Percentiles rank a stretch among this genome's conserved stretches.
phyloP scores from a whole-genome alignment of 1,284 basidiomycete genomes.

The Microbotryum saponariae region DNA sequence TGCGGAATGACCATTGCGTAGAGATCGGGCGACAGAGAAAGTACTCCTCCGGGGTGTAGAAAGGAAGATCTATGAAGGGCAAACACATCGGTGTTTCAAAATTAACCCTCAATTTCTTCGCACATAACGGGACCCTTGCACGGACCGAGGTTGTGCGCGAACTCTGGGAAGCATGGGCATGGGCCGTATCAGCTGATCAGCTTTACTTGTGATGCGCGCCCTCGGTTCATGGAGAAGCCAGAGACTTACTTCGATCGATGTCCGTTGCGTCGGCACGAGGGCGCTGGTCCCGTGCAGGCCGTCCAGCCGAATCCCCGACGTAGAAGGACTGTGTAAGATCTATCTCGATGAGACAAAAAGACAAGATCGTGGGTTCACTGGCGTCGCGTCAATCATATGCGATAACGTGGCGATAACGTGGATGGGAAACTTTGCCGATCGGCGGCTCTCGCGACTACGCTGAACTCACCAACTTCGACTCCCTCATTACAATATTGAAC shows the following conservation, averaged over 20 bases:
- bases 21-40: slow-evolving; percentile 52
- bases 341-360: slow-evolving; percentile 37
- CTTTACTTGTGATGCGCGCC: slow-evolving; percentile 3
- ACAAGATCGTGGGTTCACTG: too few species aligned
- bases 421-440: neutral
- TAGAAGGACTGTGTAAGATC: slow-evolving; percentile 64
- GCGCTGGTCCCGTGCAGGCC: slow-evolving; percentile 55
- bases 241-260: slow-evolving; percentile 56
- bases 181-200: neutral
- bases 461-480: slow-evolving; percentile 55
- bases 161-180: slow-evolving; percentile 43
- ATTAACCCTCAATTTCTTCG: too few species aligned
- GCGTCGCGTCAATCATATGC: neutral
- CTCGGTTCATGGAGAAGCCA: slow-evolving; percentile 44
- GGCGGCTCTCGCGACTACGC: too few species aligned
- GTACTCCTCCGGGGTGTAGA: slow-evolving; percentile 68
- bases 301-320: slow-evolving; percentile 85
- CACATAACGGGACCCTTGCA: slow-evolving; percentile 38
- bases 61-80: slow-evolving; percentile 41
- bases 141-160: slow-evolving; percentile 62
- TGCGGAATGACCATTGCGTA: neutral
- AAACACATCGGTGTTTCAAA: too few species aligned
- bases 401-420: too few species aligned
- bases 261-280: slow-evolving; percentile 42
- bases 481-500: slow-evolving; percentile 54